Conservation (phyloP, 352 stramenopile species). For the Globisporangium okanoganense region DNA sequence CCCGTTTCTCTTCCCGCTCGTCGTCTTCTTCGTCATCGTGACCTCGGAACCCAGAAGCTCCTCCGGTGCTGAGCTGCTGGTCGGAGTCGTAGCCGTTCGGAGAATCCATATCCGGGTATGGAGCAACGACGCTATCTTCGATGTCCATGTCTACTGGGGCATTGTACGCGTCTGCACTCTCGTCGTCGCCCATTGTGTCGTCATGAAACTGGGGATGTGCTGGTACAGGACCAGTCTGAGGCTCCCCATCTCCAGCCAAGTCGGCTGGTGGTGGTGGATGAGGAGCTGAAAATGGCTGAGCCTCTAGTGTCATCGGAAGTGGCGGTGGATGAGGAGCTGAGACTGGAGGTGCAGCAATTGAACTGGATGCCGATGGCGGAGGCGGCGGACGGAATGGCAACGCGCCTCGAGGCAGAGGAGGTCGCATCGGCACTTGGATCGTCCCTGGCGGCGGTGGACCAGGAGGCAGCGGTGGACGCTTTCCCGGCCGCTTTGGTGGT, state of each 20-base stretch:
- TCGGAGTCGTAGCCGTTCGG: constrained; percentile 5
- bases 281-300: neutral
- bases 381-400: constrained; percentile 37
- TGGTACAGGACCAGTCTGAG: neutral
- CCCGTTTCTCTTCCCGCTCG: constrained; percentile 32
- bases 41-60: neutral
- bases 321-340: constrained; percentile 13
- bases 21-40: constrained; percentile 25
- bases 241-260: neutral
- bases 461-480: constrained; percentile 51
- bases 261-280: neutral
- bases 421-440: constrained; percentile 55
- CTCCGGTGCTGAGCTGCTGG: neutral
- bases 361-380: constrained; percentile 18
- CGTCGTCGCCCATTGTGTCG: neutral
- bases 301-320: neutral
- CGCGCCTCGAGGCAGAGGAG: constrained; percentile 42
- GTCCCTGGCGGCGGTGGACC: constrained; percentile 49
- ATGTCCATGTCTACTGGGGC: constrained; percentile 12
- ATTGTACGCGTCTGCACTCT: neutral
- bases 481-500: constrained; percentile 36
- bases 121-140: constrained; percentile 25
- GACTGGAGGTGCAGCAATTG: constrained; percentile 12
- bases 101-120: constrained; percentile 24
- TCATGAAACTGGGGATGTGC: constrained; percentile 1